These are phyloP conservation scores for Cladophialophora chaetospira DNA, from an alignment of 2,329 filamentous ascomycete genomes.

Conservation along the genomic window DNA sequence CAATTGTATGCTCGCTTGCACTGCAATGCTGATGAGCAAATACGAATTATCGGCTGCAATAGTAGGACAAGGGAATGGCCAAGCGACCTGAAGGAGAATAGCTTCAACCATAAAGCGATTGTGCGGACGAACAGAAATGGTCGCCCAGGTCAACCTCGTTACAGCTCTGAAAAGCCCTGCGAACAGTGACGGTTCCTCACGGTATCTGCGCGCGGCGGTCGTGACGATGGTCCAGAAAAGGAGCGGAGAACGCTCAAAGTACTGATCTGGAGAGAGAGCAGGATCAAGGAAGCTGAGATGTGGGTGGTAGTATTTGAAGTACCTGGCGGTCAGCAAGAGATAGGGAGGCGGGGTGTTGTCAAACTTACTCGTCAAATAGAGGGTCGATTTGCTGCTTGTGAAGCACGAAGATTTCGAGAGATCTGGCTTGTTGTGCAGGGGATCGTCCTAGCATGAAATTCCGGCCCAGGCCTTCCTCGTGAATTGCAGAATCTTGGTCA, in stretches of 20 bases:
- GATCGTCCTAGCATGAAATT: background rate
- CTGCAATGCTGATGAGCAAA: background rate
- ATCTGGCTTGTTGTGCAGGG: background rate
- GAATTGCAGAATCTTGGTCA: too few species aligned
- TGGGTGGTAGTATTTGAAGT: background rate
- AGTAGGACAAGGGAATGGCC: background rate
- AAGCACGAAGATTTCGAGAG: background rate
- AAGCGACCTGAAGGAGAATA: background rate
- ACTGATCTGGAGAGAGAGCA: background rate
- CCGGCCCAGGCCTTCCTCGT: too few species aligned
- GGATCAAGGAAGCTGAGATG: background rate
- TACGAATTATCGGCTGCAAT: background rate
- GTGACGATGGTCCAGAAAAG: slow-evolving; percentile 6
- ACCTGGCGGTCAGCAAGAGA: background rate
- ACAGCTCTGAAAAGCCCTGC: background rate
- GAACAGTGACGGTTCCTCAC: background rate
- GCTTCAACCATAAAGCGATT: background rate
- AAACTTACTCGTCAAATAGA: slow-evolving; percentile 1
- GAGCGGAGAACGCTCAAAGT: background rate
- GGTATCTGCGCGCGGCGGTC: background rate
- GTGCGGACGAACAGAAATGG: background rate
- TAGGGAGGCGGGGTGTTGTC: background rate
- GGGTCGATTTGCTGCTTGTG: background rate
- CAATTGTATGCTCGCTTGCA: slow-evolving; percentile 1
- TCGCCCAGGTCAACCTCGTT: background rate